These are phyloP conservation scores for Zygosaccharomyces lentus DNA, from an alignment of 805 yeast genomes.

Conservation along the genomic window DNA sequence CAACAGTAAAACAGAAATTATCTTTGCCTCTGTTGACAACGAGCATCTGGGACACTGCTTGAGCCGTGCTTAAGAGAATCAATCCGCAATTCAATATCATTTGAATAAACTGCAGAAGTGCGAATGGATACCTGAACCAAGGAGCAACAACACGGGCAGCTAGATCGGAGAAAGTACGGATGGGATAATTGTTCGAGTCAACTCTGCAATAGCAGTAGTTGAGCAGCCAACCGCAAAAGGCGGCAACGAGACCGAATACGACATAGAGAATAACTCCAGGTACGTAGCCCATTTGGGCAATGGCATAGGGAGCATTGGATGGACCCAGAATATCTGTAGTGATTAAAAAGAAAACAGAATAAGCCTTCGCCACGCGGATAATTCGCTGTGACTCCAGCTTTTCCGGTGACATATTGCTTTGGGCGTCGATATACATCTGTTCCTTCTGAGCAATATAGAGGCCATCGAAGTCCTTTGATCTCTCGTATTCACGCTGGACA, in stretches of 20 bases:
- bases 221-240: constrained; percentile 40
- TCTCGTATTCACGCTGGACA: constrained; percentile 14
- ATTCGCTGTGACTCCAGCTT: constrained; percentile 15
- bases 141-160: constrained; percentile 36
- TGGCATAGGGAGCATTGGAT: constrained; percentile 43
- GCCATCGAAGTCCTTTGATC: constrained; percentile 11
- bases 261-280: constrained; percentile 43
- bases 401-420: constrained; percentile 10
- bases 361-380: constrained; percentile 16
- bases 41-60: constrained; percentile 40
- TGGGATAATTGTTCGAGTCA: constrained; percentile 43
- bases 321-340: constrained; percentile 50
- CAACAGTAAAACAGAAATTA: constrained; percentile 39
- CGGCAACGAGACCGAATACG: constrained; percentile 41
- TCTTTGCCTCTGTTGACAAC: constrained; percentile 20
- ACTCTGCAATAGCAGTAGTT: constrained; percentile 37
- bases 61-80: constrained; percentile 41
- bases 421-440: constrained; percentile 13
- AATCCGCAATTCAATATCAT: constrained; percentile 43
- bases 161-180: constrained; percentile 41
- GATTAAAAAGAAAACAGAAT: constrained; percentile 42
- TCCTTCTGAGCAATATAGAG: constrained; percentile 14
- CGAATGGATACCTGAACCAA: constrained; percentile 23
- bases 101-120: constrained; percentile 39
- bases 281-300: constrained; percentile 42